Conservation (phyloP, 2,329 filamentous ascomycete genomes). For the Ophiostoma pallidulum region DNA sequence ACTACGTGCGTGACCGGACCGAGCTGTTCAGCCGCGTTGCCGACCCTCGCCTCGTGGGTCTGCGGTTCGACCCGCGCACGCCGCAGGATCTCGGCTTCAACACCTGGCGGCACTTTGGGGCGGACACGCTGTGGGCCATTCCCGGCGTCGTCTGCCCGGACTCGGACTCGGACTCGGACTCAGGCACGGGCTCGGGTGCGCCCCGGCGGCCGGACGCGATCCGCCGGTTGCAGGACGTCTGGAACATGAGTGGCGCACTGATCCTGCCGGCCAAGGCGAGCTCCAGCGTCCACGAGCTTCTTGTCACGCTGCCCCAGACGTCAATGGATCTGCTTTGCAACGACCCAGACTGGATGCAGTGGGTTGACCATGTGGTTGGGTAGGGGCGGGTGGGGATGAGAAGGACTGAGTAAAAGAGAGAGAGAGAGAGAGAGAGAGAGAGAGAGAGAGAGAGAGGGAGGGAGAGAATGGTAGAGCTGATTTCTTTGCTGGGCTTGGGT, state of each 20-base stretch:
- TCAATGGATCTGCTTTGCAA: constrained; percentile 23
- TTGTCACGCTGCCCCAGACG: constrained; percentile 23
- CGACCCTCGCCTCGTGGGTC: constrained; percentile 32
- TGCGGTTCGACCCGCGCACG: constrained; percentile 32
- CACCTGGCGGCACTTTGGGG: constrained; percentile 36
- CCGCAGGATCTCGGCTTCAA: constrained; percentile 34
- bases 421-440: no score
- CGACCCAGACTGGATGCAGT: constrained; percentile 22
- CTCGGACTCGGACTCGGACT: no score
- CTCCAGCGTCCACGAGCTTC: constrained; percentile 22
- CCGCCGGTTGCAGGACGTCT: constrained; percentile 22
- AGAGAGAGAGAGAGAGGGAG: no score
- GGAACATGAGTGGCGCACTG: constrained; percentile 24
- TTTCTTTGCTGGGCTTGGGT: no score
- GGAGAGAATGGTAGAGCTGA: no score
- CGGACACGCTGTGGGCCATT: constrained; percentile 29
- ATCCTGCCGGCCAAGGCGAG: constrained; percentile 24
- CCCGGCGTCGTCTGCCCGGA: no score
- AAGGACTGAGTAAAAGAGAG: no score
- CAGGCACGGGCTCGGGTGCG: no score
- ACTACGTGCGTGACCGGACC: constrained; percentile 29
- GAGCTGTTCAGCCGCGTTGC: constrained; percentile 27
- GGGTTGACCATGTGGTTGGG: constrained; percentile 20
- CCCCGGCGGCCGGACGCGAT: constrained; percentile 22
- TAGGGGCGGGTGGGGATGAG: no score